phyloP scores from a whole-genome alignment of 768 basidiomycete genomes.

The Trichaptum fuscoviolaceum region DNA sequence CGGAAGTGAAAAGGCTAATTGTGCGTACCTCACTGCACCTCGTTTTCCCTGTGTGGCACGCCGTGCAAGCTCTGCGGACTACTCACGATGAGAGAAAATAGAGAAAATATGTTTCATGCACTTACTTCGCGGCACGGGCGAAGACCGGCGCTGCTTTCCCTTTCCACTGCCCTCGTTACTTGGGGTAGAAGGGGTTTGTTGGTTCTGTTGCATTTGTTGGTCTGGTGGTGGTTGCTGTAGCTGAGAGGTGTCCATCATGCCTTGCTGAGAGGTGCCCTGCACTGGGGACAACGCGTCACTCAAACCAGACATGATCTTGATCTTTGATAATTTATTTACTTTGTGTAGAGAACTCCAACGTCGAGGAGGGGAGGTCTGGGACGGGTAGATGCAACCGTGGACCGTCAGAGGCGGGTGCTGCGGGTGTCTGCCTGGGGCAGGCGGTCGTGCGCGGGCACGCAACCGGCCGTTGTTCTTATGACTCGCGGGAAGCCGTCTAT shows the following conservation, averaged over 20 bases:
- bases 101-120: conserved; percentile 22
- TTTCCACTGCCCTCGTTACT: conserved; percentile 41
- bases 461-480: background rate
- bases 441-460: background rate
- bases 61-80: conserved; percentile 72
- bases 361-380: background rate
- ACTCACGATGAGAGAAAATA: conserved; percentile 32
- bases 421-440: background rate
- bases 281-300: conserved; percentile 1
- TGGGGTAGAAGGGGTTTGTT: conserved; percentile 24
- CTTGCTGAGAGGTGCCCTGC: conserved; percentile 73
- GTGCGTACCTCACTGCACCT: conserved; percentile 56
- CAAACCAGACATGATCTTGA: background rate
- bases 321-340: background rate
- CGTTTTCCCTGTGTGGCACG: conserved; percentile 81
- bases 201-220: conserved; percentile 28
- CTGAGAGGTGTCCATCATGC: conserved; percentile 58
- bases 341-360: background rate
- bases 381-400: background rate
- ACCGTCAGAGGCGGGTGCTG: background rate
- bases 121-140: conserved; percentile 11
- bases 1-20: background rate
- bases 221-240: conserved; percentile 32
- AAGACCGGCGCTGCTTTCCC: conserved; percentile 38
- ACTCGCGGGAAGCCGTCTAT: background rate